These are phyloP conservation scores for Trichoderma orchidacearum DNA, from an alignment of 495 filamentous ascomycete species.

Conservation along the genomic window DNA sequence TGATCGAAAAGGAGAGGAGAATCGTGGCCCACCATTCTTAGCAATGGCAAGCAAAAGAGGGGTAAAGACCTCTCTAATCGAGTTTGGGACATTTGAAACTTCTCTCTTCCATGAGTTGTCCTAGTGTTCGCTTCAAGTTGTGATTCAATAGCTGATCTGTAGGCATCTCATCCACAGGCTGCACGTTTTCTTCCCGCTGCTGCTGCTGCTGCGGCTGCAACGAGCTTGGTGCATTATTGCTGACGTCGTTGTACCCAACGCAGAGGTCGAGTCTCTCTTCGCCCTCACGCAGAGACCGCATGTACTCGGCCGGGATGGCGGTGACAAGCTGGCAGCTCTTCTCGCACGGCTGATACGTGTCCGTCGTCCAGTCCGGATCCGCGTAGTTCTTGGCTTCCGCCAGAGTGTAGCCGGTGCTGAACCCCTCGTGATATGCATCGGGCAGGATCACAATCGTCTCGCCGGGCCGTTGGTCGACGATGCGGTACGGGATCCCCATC, in stretches of 20 bases:
- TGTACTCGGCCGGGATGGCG: background rate
- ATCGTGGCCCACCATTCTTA: too few species aligned
- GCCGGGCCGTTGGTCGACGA: slow-evolving; percentile 31
- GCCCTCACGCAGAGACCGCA: background rate
- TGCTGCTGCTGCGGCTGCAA: background rate
- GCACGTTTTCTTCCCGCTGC: background rate
- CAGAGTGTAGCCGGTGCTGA: slow-evolving; percentile 35
- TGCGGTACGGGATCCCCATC: slow-evolving; percentile 8
- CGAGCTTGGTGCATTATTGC: background rate
- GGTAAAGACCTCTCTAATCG: too few species aligned
- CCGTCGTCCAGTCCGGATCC: slow-evolving; percentile 5
- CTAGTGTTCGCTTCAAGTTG: background rate
- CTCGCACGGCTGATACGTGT: background rate
- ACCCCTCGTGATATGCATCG: slow-evolving; percentile 14
- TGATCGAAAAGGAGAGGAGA: background rate
- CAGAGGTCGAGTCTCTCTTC: background rate
- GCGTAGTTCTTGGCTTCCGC: slow-evolving; percentile 36
- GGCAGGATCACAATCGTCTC: slow-evolving; percentile 31
- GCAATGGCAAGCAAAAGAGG: too few species aligned
- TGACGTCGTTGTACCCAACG: background rate
- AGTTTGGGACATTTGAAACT: background rate
- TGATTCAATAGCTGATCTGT: background rate
- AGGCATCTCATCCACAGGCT: background rate
- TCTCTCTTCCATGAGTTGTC: background rate
- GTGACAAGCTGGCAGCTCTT: background rate